Evolutionary conservation across 495 filamentous ascomycete species (phyloP), one percentile per base, ranked within the genome.

Genomic region (Neurospora sp.): DNA sequence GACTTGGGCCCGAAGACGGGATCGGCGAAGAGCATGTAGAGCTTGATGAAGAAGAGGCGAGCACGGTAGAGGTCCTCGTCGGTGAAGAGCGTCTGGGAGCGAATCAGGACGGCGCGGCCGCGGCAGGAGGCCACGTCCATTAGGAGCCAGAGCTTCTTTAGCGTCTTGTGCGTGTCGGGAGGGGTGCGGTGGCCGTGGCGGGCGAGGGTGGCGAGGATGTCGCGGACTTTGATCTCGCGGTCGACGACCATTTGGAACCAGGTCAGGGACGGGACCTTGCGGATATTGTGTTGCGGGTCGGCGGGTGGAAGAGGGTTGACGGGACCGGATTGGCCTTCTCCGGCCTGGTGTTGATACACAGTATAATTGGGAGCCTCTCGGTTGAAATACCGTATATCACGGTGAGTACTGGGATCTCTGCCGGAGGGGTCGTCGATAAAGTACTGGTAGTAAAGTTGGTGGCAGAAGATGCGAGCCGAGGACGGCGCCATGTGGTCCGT

Each of bases 91-190:
- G 78, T 74, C 16, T 39, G 40, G 75, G 86, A 87, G 41, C 80
- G 78, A 0, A 91, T 77, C n/a, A 88, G 78, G n/a, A 77, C 79
- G 8, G 81, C 59, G 16, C 91, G 87, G 3, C 78, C 80, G 3
- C 70, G 44, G 69, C 82, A 89, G 22, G 87, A 87, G 2, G 83
- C 75, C 5, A 87, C 76, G 73, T 92, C 90, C 83, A 93, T 88
- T 35, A 89, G 72, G 39, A 91, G 85, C 91, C 91, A 92, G 31
- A 91, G 76, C 78, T 91, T 90, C 74, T 85, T 84, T 45, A 93
- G 77, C 20, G 83, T 80, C 4, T 78, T 31, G 22, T 79, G 71
- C 27, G 83, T 83, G 35, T 79, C 74, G 1, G 44, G 18, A 10
- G 89, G 89, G 12, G 90, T 74, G n/a, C 83, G 78, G 41, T 86